Percentiles rank a stretch among this genome's conserved stretches.
These are phyloP conservation scores for Kwoniella pini DNA, from an alignment of 768 basidiomycete genomes.

Conservation along the genomic window DNA sequence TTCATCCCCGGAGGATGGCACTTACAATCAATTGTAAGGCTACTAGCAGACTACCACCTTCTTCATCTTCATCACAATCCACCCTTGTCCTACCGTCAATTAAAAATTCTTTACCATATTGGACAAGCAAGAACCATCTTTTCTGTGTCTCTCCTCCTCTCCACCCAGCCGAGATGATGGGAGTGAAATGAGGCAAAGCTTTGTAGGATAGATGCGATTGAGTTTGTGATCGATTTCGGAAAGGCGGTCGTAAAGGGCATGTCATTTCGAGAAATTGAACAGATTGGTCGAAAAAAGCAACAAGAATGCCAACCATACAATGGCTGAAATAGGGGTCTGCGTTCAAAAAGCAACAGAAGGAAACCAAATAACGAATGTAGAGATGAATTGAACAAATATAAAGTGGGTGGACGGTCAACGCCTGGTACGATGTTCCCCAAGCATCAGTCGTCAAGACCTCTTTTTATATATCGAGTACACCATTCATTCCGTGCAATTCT, in stretches of 20 bases:
- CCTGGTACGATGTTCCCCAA: too few relatives aligned
- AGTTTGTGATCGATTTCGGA: constrained; percentile 1
- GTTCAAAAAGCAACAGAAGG: too few relatives aligned
- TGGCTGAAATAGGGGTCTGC: too few relatives aligned
- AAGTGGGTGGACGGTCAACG: too few relatives aligned
- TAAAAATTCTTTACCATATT: background rate
- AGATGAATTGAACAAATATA: too few relatives aligned
- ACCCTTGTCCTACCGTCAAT: background rate
- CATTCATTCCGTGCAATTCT: too few relatives aligned
- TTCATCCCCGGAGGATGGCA: too few relatives aligned
- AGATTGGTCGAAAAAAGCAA: too few relatives aligned
- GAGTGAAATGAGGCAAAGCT: background rate
- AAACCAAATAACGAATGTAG: too few relatives aligned
- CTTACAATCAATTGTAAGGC: constrained; percentile 15
- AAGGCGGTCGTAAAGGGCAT: background rate
- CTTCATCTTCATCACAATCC: background rate
- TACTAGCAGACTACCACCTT: constrained; percentile 9
- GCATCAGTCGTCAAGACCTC: too few relatives aligned
- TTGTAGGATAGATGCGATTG: constrained; percentile 1
- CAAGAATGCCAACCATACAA: too few relatives aligned
- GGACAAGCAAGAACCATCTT: constrained; percentile 6
- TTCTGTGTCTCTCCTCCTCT: constrained; percentile 8
- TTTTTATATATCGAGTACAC: too few relatives aligned
- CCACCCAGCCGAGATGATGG: constrained; percentile 6
- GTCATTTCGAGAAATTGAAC: background rate